A percentile compares a stretch with the other conserved stretches of the same genome.
Conservation (phyloP, 148 eudicot genomes). For the Limonium bicolor region DNA sequence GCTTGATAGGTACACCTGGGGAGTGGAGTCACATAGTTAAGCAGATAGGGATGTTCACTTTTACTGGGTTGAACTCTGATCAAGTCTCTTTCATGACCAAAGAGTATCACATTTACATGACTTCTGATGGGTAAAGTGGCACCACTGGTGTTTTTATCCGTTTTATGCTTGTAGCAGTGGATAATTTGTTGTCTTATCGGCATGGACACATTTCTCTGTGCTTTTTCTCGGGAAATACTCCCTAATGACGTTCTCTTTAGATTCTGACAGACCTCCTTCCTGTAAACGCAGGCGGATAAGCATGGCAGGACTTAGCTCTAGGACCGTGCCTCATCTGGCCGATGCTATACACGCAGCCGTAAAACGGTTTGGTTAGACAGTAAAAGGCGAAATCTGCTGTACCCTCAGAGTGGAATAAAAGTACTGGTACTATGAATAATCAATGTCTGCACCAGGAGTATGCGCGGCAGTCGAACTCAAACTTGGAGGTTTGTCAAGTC, state of each 20-base stretch:
- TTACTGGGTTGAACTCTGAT: constrained; percentile 74
- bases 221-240: background rate
- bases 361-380: constrained; percentile 21
- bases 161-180: background rate
- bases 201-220: background rate
- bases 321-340: constrained; percentile 81
- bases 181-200: background rate
- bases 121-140: constrained; percentile 81
- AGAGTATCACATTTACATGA: constrained; percentile 97
- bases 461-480: too few species aligned
- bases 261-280: background rate
- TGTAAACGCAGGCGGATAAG: constrained; percentile 65
- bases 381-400: too few species aligned
- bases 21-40: constrained; percentile 98
- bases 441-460: too few species aligned
- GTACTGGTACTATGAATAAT: too few species aligned
- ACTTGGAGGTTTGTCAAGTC: too few species aligned
- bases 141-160: background rate
- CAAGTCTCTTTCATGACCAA: constrained; percentile 92
- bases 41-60: constrained; percentile 99
- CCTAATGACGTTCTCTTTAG: background rate
- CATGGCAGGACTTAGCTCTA: constrained; percentile 96
- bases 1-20: constrained; percentile 74
- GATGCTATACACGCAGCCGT: constrained; percentile 96
- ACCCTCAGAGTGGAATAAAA: too few species aligned